phyloP scores from a whole-genome alignment of 371 early-diverging fungal genomes.

The Rhizopus stolonifer region DNA sequence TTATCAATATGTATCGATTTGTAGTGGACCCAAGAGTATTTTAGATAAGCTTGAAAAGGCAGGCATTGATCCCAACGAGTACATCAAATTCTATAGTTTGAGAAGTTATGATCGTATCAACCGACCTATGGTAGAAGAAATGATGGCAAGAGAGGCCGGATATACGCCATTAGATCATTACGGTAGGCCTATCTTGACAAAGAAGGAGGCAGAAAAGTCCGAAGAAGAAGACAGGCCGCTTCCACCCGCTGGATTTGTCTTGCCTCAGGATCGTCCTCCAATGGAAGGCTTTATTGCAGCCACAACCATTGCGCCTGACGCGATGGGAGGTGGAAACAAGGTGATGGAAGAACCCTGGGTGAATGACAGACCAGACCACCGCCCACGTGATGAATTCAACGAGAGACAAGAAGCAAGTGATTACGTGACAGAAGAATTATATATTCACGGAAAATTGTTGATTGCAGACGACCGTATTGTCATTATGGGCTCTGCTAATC shows the following conservation, averaged over 20 bases:
- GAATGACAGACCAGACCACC: constrained; percentile 9
- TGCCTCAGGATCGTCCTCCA: constrained; percentile 21
- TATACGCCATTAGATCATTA: constrained; percentile 17
- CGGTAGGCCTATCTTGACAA: neutral
- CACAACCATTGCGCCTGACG: constrained; percentile 23
- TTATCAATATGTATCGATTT: constrained; percentile 74
- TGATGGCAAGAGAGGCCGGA: constrained; percentile 40
- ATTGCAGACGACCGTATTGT: constrained; percentile 86
- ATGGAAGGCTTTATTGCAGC: constrained; percentile 7
- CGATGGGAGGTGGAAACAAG: constrained; percentile 27
- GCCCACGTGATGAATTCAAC: constrained; percentile 16
- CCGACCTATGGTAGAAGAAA: constrained; percentile 35
- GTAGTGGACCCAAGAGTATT: constrained; percentile 68
- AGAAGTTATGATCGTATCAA: constrained; percentile 65
- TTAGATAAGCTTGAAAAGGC: constrained; percentile 45
- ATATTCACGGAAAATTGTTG: constrained; percentile 91
- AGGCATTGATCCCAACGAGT: constrained; percentile 59
- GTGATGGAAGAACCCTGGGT: constrained; percentile 26
- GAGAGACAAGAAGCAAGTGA: constrained; percentile 36
- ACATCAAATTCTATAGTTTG: constrained; percentile 72
- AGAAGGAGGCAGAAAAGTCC: neutral
- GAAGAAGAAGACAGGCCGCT: neutral
- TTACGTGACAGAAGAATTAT: constrained; percentile 83
- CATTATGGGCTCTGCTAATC: constrained; percentile 89
- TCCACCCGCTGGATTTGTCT: constrained; percentile 23